Evolutionary conservation across 192 early-diverging fungal genomes (phyloP), one percentile per base, ranked within the genome.

Genomic region (Mortierella hygrophila): DNA sequence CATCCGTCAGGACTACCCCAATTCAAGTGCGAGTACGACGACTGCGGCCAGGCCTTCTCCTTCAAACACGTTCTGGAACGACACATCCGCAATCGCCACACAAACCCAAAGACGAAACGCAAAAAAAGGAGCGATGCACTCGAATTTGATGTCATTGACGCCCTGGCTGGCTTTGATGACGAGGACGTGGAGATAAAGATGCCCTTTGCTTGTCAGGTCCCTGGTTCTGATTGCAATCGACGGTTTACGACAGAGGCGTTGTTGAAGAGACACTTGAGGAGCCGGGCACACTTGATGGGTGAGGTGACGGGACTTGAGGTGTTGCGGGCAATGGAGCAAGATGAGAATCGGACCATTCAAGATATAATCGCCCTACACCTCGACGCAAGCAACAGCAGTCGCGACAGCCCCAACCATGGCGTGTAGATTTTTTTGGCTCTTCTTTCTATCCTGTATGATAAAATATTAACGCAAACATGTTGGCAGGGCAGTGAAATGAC

Each of bases 261-360:
- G 41, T 35, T 86, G 54, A 71, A 38, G 37, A 68, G 78, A 40
- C 84, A 86, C 55, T 41, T 85, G 72, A 65, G 68, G 15, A 76
- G 79, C 40, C 68, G 42, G 0, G 52, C 29, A 6, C 79, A 86
- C 68, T 46, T 8, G 60, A 16, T 9, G 1, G 55, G 75, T 46
- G 21, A 82, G 6, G 8, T 55, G 55, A 85, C 74, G 9, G 76
- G 75, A 20, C 26, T 47, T 35, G 55, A 71, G 0, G 23, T 74
- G 13, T 26, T 77, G 38, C 82, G 82, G 21, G 80, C 82, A 16
- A 72, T 83, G 26, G 85, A 89, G 52, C 75, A 88, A 52, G 70
- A 70, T 20, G 92, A 92, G 65, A 77, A 89, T 21, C 77, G 87
- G 57, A 32, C 86, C 6, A 83, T 92, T 55, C 75, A 70, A 35